Conservation (phyloP, 805 yeast genomes). For the Yarrowia bubula region DNA sequence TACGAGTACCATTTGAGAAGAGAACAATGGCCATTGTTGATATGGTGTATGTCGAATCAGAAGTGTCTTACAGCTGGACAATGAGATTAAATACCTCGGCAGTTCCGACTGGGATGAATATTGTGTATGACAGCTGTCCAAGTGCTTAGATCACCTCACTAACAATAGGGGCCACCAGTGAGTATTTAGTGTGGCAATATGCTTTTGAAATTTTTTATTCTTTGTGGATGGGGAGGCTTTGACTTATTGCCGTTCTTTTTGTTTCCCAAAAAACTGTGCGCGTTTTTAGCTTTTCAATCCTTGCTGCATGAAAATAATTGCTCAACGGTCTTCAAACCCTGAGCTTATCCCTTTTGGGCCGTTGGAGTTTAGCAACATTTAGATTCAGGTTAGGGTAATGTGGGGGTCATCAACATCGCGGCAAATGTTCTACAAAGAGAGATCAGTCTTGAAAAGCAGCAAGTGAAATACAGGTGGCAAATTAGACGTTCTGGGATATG, state of each 20-base stretch:
- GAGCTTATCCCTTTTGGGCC: conserved; percentile 3
- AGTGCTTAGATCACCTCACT: not conserved
- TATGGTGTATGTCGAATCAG: no score
- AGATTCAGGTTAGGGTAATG: not conserved
- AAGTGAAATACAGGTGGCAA: not conserved
- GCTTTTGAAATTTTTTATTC: not conserved
- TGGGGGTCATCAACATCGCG: not conserved
- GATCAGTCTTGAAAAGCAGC: not conserved
- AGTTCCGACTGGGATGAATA: no score
- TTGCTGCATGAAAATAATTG: not conserved
- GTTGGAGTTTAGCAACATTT: not conserved
- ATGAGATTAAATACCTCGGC: no score
- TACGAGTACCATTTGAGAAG: no score
- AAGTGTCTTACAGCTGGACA: no score
- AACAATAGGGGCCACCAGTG: not conserved
- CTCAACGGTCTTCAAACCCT: conserved; percentile 2
- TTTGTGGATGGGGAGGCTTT: not conserved
- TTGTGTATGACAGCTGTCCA: no score
- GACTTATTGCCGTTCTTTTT: not conserved
- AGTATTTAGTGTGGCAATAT: not conserved
- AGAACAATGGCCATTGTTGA: no score
- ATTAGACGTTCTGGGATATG: not conserved
- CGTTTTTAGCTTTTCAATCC: not conserved
- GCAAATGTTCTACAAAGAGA: not conserved
- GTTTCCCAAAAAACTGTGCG: not conserved